A percentile compares a stretch with the other conserved stretches of the same genome.
phyloP scores from a whole-genome alignment of 2,329 filamentous ascomycete genomes.

The Paraphoma chrysanthemicola region DNA sequence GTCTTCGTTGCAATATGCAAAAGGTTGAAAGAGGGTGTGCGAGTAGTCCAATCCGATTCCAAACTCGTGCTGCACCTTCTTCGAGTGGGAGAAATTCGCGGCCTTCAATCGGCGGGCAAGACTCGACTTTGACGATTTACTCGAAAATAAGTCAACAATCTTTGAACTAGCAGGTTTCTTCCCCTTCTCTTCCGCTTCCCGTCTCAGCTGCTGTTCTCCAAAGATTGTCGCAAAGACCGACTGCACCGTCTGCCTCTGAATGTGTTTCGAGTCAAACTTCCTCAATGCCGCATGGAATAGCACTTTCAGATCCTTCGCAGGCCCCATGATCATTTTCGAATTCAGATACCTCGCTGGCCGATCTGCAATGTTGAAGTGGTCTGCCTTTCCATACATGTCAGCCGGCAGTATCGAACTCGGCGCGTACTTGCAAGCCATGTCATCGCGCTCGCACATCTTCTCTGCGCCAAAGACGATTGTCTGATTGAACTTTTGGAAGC shows the following conservation, averaged over 20 bases:
- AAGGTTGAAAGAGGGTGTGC: slow-evolving; percentile 55
- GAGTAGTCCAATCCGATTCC: slow-evolving; percentile 61
- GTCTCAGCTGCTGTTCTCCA: slow-evolving; percentile 60
- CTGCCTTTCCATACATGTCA: slow-evolving; percentile 57
- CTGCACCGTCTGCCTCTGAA: slow-evolving; percentile 47
- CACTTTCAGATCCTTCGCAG: slow-evolving; percentile 55
- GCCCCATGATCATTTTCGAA: slow-evolving; percentile 59
- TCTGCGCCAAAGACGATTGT: slow-evolving; percentile 63
- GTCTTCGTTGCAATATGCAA: slow-evolving; percentile 31
- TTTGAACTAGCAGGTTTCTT: slow-evolving; percentile 17
- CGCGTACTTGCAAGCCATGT: slow-evolving; percentile 60
- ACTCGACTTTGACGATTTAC: slow-evolving; percentile 47
- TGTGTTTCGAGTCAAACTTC: slow-evolving; percentile 44
- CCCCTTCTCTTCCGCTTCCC: slow-evolving; percentile 47
- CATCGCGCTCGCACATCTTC: slow-evolving; percentile 59
- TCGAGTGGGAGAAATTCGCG: slow-evolving; percentile 33
- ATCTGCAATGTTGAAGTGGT: slow-evolving; percentile 39
- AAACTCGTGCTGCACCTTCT: slow-evolving; percentile 55
- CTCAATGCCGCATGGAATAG: slow-evolving; percentile 54
- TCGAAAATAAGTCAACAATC: slow-evolving; percentile 19
- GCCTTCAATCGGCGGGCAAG: slow-evolving; percentile 24
- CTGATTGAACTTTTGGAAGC: slow-evolving; percentile 52
- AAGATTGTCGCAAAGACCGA: slow-evolving; percentile 60
- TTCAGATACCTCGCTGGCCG: slow-evolving; percentile 54
- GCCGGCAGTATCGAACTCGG: slow-evolving; percentile 59